These are phyloP conservation scores for Flaveria sonorensis DNA, from an alignment of 129 eudicot genomes.

Conservation along the genomic window DNA sequence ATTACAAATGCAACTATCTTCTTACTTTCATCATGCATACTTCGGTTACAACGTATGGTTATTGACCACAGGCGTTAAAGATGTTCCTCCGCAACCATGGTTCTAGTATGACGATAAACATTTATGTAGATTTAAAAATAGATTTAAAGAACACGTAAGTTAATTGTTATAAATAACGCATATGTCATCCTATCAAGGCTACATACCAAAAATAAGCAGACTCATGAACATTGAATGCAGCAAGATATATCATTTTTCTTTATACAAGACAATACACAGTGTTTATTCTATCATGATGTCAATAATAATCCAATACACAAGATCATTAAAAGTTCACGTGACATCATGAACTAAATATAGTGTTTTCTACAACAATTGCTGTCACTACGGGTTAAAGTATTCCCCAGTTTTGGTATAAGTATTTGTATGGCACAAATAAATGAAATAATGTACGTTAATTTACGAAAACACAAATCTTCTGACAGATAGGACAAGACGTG, in stretches of 20 bases:
- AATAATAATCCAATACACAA: not conserved
- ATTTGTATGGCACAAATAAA: conserved; percentile 31
- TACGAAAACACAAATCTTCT: conserved; percentile 7
- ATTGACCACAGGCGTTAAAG: too few relatives aligned
- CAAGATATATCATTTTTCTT: too few relatives aligned
- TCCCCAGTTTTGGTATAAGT: conserved; percentile 10
- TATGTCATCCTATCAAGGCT: too few relatives aligned
- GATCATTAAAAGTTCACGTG: not conserved
- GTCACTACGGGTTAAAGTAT: not conserved
- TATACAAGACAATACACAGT: not conserved
- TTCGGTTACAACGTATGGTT: too few relatives aligned
- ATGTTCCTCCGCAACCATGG: too few relatives aligned
- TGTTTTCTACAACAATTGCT: not conserved
- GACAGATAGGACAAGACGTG: not conserved
- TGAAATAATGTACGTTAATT: conserved; percentile 32
- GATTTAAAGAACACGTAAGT: too few relatives aligned
- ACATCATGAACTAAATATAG: not conserved
- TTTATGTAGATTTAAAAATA: too few relatives aligned
- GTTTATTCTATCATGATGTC: not conserved
- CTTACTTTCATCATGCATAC: not conserved
- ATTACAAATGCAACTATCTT: not conserved
- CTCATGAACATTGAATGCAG: too few relatives aligned
- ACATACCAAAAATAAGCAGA: too few relatives aligned
- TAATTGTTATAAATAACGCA: too few relatives aligned
- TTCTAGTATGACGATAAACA: too few relatives aligned